Base-by-base conservation (phyloP, 176 grass and related monocot species). In the Hyparrhenia diplandra region DNA sequence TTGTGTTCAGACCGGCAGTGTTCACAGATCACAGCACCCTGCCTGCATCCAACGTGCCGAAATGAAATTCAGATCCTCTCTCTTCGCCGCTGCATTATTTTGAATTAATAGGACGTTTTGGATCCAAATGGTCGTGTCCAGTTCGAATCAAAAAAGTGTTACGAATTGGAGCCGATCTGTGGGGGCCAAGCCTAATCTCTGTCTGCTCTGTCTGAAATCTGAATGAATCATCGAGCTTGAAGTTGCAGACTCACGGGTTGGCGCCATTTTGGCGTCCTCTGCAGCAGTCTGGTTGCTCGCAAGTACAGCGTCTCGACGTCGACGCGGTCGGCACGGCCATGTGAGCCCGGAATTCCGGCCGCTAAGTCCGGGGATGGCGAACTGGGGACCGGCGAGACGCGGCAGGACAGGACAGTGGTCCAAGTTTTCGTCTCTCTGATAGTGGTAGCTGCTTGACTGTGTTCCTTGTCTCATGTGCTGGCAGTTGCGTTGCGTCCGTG, bases 311-410 rank as follows among this genome's bases (percentile, higher is more conserved):
- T 12, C 55, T 24, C 55, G 55, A 11, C 21, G 55, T 9, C 55
- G n/a, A 24, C 55, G 51, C 2, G 1, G 18, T 54, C 51, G 18
- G 51, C 3, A 6, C n/a, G n/a, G 21, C 55, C 55, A 58, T 52
- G 80, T 65, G 81, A 76, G 39, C 34, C 81, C 69, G 4, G 30
- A 37, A 7, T 73, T 63, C 23, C 58, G 55, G 55, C 58, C 55
- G 75, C 25, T 64, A 17, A 59, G 25, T 29, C 75, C 75, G 62
- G 35, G 55, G 4, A 5, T 16, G 5, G 42, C 42, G 13, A 6
- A 40, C 5, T 46, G 49, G 49, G 1, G 49, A 52, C 46, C 45
- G 14, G 17, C 12, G 16, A 51, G 17, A 7, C n/a, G n/a, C n/a
- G n/a, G n/a, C n/a, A n/a, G n/a, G n/a, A n/a, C n/a, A n/a, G n/a